Evolutionary conservation across 352 stramenopile genomes (phyloP).

Genomic region (Blastocystis sp.): DNA sequence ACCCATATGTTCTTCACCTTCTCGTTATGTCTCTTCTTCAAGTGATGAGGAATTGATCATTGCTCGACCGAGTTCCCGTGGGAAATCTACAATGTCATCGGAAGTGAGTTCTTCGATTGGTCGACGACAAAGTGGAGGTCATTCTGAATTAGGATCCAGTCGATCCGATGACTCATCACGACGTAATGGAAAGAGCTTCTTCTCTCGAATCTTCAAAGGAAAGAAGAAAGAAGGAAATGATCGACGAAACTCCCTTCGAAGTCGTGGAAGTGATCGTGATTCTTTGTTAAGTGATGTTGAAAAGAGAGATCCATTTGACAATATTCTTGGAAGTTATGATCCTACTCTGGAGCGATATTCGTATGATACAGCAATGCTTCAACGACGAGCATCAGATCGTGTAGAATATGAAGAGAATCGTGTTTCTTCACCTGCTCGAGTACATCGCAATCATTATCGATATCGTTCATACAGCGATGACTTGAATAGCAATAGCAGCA

Average conservation of each 20-base stretch:
- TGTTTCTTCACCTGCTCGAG: not conserved
- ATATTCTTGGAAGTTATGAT: too few relatives aligned
- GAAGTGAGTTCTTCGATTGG: too few relatives aligned
- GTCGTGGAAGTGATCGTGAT: too few relatives aligned
- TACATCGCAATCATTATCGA: not conserved
- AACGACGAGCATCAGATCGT: too few relatives aligned
- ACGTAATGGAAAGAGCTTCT: slow-evolving; percentile 5
- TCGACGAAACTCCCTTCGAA: too few relatives aligned
- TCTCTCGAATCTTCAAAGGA: slow-evolving; percentile 35
- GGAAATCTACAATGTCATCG: not conserved
- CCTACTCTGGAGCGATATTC: too few relatives aligned
- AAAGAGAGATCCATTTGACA: too few relatives aligned
- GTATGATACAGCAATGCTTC: too few relatives aligned
- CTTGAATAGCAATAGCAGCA: not conserved
- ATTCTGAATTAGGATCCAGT: not conserved
- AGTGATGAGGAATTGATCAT: not conserved
- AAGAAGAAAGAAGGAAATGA: slow-evolving; percentile 6
- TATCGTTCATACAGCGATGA: slow-evolving; percentile 24
- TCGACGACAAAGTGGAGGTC: not conserved
- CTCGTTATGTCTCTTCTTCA: not conserved
- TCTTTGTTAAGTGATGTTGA: too few relatives aligned
- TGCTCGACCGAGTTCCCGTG: not conserved
- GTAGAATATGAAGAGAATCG: too few relatives aligned
- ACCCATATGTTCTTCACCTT: not conserved
- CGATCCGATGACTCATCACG: slow-evolving; percentile 7